These are phyloP conservation scores for Falciphora oryzae DNA, from an alignment of 2,329 filamentous ascomycete species.

Conservation along the genomic window DNA sequence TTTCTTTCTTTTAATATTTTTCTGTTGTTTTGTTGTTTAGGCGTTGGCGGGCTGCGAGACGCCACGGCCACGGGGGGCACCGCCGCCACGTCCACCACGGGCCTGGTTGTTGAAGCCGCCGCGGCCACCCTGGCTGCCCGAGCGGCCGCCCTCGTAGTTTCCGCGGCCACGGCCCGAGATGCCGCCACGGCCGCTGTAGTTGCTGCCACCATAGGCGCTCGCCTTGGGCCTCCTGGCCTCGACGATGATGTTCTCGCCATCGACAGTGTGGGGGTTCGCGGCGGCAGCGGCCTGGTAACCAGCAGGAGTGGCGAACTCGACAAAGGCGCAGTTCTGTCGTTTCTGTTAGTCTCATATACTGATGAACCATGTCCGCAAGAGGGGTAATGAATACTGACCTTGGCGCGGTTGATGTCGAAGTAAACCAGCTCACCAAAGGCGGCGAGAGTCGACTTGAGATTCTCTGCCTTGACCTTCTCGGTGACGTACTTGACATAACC, in stretches of 20 bases:
- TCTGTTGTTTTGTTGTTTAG: constrained; percentile 25
- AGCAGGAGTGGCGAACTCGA: constrained; percentile 78
- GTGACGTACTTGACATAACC: constrained; percentile 96
- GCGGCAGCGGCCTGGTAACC: constrained; percentile 78
- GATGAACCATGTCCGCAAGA: constrained; percentile 10
- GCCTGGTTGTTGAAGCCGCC: constrained; percentile 63
- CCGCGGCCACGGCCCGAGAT: constrained; percentile 61
- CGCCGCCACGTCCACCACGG: constrained; percentile 56
- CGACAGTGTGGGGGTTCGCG: constrained; percentile 81
- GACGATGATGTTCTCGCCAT: constrained; percentile 75
- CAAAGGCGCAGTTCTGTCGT: constrained; percentile 85
- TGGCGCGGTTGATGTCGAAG: constrained; percentile 74
- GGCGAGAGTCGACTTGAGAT: constrained; percentile 64
- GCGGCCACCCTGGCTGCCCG: constrained; percentile 57
- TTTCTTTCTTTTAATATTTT: not conserved
- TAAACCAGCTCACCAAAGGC: constrained; percentile 66
- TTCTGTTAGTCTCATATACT: constrained; percentile 4
- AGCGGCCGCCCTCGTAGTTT: constrained; percentile 53
- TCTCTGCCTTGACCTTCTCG: constrained; percentile 72
- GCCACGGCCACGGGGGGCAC: constrained; percentile 57
- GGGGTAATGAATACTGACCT: constrained; percentile 52
- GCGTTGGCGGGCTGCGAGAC: constrained; percentile 46
- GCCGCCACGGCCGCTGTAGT: constrained; percentile 58
- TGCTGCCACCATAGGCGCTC: constrained; percentile 63
- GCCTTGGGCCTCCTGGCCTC: constrained; percentile 83